Conservation (phyloP, 2,329 filamentous ascomycete species). For the Aspergillus udagawae region DNA sequence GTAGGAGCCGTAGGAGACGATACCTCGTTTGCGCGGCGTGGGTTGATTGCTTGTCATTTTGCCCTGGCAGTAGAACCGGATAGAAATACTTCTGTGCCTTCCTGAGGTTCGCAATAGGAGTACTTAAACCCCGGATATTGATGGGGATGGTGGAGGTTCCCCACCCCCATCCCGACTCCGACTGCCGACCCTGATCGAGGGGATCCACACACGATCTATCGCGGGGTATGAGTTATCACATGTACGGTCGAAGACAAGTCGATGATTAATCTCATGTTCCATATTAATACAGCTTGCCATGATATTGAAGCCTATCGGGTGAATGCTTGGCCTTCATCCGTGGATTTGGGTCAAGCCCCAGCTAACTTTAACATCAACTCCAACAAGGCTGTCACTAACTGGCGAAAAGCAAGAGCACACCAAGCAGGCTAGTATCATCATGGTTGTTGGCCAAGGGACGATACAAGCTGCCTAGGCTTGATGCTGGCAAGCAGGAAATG, state of each 20-base stretch:
- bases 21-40: not conserved
- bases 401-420: too few species aligned
- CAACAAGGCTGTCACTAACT: too few species aligned
- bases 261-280: too few species aligned
- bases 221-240: not conserved
- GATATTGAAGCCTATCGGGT: not conserved
- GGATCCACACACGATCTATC: not conserved
- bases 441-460: too few species aligned
- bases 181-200: not conserved
- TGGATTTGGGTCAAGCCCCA: too few species aligned
- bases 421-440: too few species aligned
- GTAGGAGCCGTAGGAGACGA: conserved; percentile 14
- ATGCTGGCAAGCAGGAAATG: too few species aligned
- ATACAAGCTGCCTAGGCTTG: too few species aligned
- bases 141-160: not conserved
- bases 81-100: too few species aligned
- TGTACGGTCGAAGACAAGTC: too few species aligned
- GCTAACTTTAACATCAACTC: too few species aligned
- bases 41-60: not conserved
- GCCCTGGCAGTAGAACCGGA: not conserved
- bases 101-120: too few species aligned
- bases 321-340: not conserved
- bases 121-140: not conserved
- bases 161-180: not conserved
- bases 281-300: not conserved